Base-by-base conservation (phyloP, 2,329 filamentous ascomycete genomes). In the Phyllosticta citrichinensis region DNA sequence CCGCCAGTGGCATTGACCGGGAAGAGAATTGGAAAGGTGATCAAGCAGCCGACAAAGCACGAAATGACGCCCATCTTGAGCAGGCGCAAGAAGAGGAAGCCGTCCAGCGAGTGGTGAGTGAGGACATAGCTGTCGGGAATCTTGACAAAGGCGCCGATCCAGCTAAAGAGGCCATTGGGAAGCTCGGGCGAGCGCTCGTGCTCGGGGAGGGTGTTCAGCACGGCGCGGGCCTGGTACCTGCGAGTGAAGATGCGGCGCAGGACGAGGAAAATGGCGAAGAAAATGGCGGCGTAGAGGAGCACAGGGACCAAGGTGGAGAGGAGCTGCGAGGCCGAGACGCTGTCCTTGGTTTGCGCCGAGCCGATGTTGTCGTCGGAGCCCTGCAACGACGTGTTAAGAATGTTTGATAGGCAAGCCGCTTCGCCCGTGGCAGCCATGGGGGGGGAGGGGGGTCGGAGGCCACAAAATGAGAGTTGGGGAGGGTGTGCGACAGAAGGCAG, bases 51-150 rank as follows among this genome's bases (percentile, higher is more conserved):
- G 59, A 94, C 87, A 27, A 58, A 59, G 47, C 56, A 62, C 40
- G 51, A 20, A 35, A 62, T 59, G 33, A 62, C 53, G 10, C 33
- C 56, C 61, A 62, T 58, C 69, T 91, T 90, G 65, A 97, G 77
- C 69, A 93, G 96, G 40, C 93, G 90, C 27, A 97, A 80, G 72
- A 95, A 91, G 57, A 97, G 85, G 74, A 93, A 97, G 33, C 88
- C 89, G 72, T 99, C 93, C 64, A 99, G 83, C 0, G 91, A 95
- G 71, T 93, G 90, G 76, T 96, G 91, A 69, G 94, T 89, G 22
- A 97, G 83, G 25, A 92, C 84, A 69, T 89, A 91, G 51, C 86
- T 85, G 71, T 97, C 92, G 3, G 82, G 79, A 20, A 85, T 73
- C 52, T 76, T 75, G 58, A 78, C 74, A 67, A 83, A 82, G 0